Percentiles rank a stretch among this genome's conserved stretches.
Evolutionary conservation across 139 green algal species (phyloP).

Genomic region (Coelastrella sp.): DNA sequence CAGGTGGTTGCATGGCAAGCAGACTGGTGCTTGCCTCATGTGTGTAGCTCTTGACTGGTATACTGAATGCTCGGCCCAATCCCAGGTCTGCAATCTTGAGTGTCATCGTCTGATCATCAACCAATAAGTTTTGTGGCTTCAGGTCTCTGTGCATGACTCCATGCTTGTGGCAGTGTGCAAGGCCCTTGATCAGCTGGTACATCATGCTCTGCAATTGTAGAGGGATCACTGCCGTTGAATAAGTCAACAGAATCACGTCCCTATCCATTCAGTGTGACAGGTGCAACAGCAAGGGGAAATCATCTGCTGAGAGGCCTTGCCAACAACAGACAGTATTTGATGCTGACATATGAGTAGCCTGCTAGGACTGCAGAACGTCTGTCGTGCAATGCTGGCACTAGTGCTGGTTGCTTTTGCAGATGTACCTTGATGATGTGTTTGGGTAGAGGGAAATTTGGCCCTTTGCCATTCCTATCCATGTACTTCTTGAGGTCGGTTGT

Average conservation of each 20-base stretch:
- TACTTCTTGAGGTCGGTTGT: conserved; percentile 99
- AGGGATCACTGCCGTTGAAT: too few relatives aligned
- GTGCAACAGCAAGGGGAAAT: neutral
- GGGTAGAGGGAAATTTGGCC: conserved; percentile 72
- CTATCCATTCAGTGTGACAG: neutral
- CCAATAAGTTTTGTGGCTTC: conserved; percentile 98
- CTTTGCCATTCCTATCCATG: conserved; percentile 95
- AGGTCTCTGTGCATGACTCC: conserved; percentile 98
- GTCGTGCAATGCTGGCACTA: too few relatives aligned
- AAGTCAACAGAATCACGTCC: too few relatives aligned
- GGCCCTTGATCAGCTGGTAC: conserved; percentile 97
- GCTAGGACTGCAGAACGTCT: too few relatives aligned
- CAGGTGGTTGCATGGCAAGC: neutral
- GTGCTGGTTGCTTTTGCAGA: too few relatives aligned
- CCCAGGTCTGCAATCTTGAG: conserved; percentile 99
- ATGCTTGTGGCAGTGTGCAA: conserved; percentile 96
- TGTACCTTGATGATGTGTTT: conserved; percentile 81
- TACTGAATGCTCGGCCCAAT: conserved; percentile 93
- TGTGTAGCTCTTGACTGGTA: conserved; percentile 99
- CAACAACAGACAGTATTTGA: neutral
- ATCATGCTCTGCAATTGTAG: conserved; percentile 92
- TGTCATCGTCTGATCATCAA: conserved; percentile 74
- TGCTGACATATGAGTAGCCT: too few relatives aligned
- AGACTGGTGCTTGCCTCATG: conserved; percentile 84
- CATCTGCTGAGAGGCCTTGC: too few relatives aligned